Evolutionary conservation across 305 asterid genomes (phyloP), one percentile per base, ranked within the genome.

Genomic region (Fraxinus angustifolia): DNA sequence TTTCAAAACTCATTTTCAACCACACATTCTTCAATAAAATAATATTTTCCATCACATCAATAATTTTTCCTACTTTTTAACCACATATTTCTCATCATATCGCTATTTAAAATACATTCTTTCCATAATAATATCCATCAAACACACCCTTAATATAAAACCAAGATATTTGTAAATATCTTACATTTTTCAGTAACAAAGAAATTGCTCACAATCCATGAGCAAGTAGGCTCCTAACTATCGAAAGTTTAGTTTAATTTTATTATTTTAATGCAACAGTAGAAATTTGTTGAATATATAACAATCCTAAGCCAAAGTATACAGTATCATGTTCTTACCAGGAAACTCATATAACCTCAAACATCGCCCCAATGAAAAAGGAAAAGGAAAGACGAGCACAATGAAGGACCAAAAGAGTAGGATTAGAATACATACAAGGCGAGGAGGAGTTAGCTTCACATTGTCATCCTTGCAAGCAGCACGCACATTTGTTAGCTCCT

Each of bases 381-480:
- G 42, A 17, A 26, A 77, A 80, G 68, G 78, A 75, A 48, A 36
- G n/a, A 17, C 4, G 42, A 48, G 75, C 79, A 7, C 23, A 70
- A 70, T 33, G 42, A 31, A 70, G 42, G 42, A 78, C 5, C 1
- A 17, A 77, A 79, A 42, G 35, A 65, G 35, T 76, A 12, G 73
- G 70, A 45, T 56, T 71, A 38, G 89, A 77, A 75, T 68, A 81
- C 97, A 73, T 91, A 96, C 99, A 79, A 87, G 92, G 80, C 99
- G 98, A 35, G 99, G 99, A 80, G 99, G 98, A 85, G 99, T 88
- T 82, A 96, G 89, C 93, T 90, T 94, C 86, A 94, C 94, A 86
- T 85, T 96, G 83, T 96, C 99, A 76, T 96, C 98, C 89, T 94
- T 96, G 85, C 80, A 21, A 84, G 98, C 92, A 42, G 98, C 91